Conservation (phyloP, 305 asterid genomes). For the Solanum aculeatissimum region DNA sequence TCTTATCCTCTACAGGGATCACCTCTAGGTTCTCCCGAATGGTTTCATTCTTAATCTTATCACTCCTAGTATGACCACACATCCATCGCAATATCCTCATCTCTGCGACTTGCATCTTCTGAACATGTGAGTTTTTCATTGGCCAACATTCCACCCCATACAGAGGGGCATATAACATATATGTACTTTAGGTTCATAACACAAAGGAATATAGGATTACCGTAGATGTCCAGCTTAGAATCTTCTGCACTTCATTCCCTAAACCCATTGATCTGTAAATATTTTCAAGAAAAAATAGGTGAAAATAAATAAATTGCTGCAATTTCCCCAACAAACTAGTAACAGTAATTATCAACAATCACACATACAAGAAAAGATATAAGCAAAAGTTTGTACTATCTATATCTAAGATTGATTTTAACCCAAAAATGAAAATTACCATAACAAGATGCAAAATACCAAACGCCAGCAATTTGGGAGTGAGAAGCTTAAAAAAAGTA, state of each 20-base stretch:
- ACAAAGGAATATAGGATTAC: slow-evolving; percentile 21
- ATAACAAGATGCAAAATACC: slow-evolving; percentile 17
- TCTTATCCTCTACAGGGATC: too few species aligned
- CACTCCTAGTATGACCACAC: too few species aligned
- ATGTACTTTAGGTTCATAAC: neutral
- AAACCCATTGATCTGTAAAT: slow-evolving; percentile 44
- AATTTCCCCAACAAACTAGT: neutral
- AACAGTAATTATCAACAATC: neutral
- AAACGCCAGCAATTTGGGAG: slow-evolving; percentile 18
- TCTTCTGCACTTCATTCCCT: slow-evolving; percentile 42
- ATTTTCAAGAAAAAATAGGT: neutral
- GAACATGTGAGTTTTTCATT: too few species aligned
- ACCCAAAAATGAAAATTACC: slow-evolving; percentile 19
- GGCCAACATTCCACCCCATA: too few species aligned
- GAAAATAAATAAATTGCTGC: neutral
- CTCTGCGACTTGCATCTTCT: too few species aligned
- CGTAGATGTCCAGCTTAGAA: slow-evolving; percentile 22
- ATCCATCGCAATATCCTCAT: too few species aligned
- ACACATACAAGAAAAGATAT: neutral
- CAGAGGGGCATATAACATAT: neutral
- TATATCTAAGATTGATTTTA: slow-evolving; percentile 34
- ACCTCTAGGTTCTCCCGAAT: too few species aligned
- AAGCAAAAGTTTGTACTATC: slow-evolving; percentile 1
- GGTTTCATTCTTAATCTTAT: too few species aligned
- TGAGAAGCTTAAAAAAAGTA: neutral